Percentiles rank a stretch among this genome's conserved stretches.
phyloP scores from a whole-genome alignment of 441 rosid species.

The Iberis amara region DNA sequence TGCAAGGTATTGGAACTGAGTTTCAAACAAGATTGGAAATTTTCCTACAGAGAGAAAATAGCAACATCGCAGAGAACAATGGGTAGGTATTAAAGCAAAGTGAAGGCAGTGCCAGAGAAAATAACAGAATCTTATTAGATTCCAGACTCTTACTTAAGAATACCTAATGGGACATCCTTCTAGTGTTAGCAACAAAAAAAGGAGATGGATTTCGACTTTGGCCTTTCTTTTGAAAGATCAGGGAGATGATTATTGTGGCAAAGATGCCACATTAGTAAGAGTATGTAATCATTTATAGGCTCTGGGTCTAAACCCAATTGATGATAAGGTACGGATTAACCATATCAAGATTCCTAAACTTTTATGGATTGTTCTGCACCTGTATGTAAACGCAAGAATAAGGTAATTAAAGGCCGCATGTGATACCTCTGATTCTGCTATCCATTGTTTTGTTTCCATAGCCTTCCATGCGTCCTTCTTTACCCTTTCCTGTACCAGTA shows the following conservation, averaged over 20 bases:
- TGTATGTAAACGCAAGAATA: slow-evolving; percentile 25
- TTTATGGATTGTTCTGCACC: slow-evolving; percentile 21
- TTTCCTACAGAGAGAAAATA: slow-evolving; percentile 6
- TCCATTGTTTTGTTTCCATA: slow-evolving; percentile 96
- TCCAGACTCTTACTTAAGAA: slow-evolving; percentile 13
- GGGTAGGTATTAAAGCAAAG: slow-evolving; percentile 17
- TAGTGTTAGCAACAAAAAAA: slow-evolving; percentile 17
- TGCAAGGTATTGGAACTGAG: slow-evolving; percentile 11
- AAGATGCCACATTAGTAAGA: slow-evolving; percentile 12
- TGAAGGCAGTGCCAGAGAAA: slow-evolving; percentile 13
- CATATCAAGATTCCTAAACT: slow-evolving; percentile 20
- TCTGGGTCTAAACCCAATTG: slow-evolving; percentile 11
- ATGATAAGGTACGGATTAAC: slow-evolving; percentile 3
- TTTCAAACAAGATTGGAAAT: slow-evolving; percentile 10
- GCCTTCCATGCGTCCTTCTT: slow-evolving; percentile 97
- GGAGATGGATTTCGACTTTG: slow-evolving; percentile 7
- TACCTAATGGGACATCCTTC: not conserved
- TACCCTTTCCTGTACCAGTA: slow-evolving; percentile 86
- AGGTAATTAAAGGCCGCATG: slow-evolving; percentile 31
- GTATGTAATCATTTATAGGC: not conserved
- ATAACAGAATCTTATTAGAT: slow-evolving; percentile 8
- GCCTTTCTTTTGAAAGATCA: slow-evolving; percentile 25
- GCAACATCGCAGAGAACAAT: not conserved
- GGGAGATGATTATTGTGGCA: slow-evolving; percentile 18
- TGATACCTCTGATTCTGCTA: slow-evolving; percentile 84